Evolutionary conservation across 1,139 yeast genomes (phyloP).

Genomic region (Geotrichum restrictum): DNA sequence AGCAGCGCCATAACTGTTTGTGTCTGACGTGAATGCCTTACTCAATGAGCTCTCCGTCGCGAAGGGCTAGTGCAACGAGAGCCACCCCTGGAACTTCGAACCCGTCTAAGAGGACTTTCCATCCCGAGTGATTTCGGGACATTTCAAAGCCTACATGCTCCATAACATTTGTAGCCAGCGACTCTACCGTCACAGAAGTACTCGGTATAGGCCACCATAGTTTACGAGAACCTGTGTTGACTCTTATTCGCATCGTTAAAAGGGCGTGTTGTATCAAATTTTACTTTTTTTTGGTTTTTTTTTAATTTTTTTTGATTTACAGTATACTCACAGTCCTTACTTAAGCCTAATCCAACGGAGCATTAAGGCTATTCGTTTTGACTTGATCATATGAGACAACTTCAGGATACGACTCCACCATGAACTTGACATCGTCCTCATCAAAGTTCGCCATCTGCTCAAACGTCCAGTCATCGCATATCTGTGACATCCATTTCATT

Average conservation of each 20-base stretch:
- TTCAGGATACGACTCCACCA: slow-evolving; percentile 31
- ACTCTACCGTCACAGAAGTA: neutral
- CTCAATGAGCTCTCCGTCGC: slow-evolving; percentile 20
- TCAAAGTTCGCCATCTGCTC: slow-evolving; percentile 53
- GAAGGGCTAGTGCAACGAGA: neutral
- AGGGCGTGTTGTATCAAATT: too few species aligned
- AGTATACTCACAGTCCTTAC: neutral
- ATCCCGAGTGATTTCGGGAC: neutral
- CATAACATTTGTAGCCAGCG: neutral
- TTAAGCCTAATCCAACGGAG: slow-evolving; percentile 15
- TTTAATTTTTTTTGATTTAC: neutral
- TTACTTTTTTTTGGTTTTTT: neutral
- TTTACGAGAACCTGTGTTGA: neutral
- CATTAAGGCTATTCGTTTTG: slow-evolving; percentile 12
- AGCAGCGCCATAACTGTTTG: neutral
- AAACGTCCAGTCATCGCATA: slow-evolving; percentile 60
- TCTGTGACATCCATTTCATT: slow-evolving; percentile 67
- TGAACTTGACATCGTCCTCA: slow-evolving; percentile 29
- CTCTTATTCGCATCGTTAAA: slow-evolving; percentile 5
- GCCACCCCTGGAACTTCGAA: neutral
- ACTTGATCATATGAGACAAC: slow-evolving; percentile 9
- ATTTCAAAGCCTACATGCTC: neutral
- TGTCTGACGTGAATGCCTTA: neutral
- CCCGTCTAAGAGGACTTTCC: slow-evolving; percentile 6
- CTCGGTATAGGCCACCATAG: slow-evolving; percentile 13